Percentiles rank a stretch among this genome's conserved stretches.
Conservation (phyloP, 306 rosid species). For the Corylus americana region DNA sequence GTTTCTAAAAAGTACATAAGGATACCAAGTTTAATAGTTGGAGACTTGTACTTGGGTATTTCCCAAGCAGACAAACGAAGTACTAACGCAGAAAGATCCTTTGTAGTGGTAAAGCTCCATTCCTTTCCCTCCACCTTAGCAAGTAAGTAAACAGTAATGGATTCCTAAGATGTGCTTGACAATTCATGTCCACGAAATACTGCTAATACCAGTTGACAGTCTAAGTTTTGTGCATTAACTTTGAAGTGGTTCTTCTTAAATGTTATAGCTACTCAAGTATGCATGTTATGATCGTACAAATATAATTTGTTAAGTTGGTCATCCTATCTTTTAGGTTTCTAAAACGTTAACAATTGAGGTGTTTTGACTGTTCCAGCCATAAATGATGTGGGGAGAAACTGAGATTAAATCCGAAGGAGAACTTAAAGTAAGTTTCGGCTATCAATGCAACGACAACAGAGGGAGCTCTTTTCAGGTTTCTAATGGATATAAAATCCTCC, state of each 20-base stretch:
- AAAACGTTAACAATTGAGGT: slow-evolving; percentile 21
- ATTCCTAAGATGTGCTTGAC: background rate
- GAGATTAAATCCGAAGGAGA: slow-evolving; percentile 69
- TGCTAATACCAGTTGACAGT: background rate
- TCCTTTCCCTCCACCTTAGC: background rate
- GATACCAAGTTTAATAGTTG: slow-evolving; percentile 2
- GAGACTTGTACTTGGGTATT: slow-evolving; percentile 5
- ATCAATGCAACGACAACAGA: slow-evolving; percentile 66
- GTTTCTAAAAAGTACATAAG: slow-evolving; percentile 7
- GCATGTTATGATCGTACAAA: background rate
- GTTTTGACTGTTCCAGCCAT: slow-evolving; percentile 21
- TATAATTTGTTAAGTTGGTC: background rate
- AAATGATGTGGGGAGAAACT: slow-evolving; percentile 37
- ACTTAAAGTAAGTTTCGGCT: slow-evolving; percentile 92
- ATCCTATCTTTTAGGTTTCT: background rate
- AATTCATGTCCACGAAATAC: background rate
- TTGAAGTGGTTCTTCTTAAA: background rate
- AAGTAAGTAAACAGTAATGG: background rate
- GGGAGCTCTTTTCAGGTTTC: slow-evolving; percentile 42
- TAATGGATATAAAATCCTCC: slow-evolving; percentile 35
- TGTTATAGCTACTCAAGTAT: background rate
- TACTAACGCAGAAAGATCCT: background rate
- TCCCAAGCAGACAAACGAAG: slow-evolving; percentile 16
- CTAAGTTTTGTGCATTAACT: background rate
- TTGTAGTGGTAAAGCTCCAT: background rate